phyloP scores from a whole-genome alignment of 306 rosid species.

The Glycine soja region DNA sequence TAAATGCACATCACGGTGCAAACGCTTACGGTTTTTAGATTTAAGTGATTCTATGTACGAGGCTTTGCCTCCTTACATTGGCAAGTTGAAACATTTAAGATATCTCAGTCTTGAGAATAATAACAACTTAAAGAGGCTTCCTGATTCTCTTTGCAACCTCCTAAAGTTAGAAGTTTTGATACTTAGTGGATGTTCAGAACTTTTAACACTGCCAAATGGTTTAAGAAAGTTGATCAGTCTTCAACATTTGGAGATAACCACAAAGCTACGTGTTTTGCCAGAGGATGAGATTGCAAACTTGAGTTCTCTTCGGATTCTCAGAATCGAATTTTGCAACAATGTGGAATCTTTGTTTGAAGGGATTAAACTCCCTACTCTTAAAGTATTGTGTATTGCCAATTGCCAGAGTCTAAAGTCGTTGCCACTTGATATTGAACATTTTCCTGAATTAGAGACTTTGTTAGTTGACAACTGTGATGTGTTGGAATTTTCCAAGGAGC shows the following conservation, averaged over 20 bases:
- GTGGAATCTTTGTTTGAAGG: conserved; percentile 25
- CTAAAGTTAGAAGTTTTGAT: conserved; percentile 43
- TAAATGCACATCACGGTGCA: neutral
- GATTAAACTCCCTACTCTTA: conserved; percentile 17
- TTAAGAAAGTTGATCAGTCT: conserved; percentile 44
- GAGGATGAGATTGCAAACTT: conserved; percentile 35
- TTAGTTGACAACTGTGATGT: neutral
- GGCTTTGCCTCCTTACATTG: conserved; percentile 11
- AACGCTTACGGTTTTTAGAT: conserved; percentile 16
- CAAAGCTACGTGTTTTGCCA: conserved; percentile 16
- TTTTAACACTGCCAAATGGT: conserved; percentile 44
- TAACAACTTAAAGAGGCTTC: conserved; percentile 40
- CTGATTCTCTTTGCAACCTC: conserved; percentile 47
- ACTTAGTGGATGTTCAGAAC: conserved; percentile 36
- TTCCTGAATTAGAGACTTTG: conserved; percentile 39
- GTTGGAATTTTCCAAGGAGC: conserved; percentile 15
- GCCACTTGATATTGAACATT: conserved; percentile 29
- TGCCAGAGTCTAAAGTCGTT: conserved; percentile 41
- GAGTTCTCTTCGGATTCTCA: conserved; percentile 27
- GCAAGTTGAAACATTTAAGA: conserved; percentile 28
- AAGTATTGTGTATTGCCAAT: rapidly evolving
- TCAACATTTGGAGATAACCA: conserved; percentile 34
- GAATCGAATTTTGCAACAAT: conserved; percentile 13
- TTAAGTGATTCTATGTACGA: conserved; percentile 30
- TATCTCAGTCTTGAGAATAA: conserved; percentile 30